phyloP scores from a whole-genome alignment of 208 protist genomes.

The Phytomonas francai region DNA sequence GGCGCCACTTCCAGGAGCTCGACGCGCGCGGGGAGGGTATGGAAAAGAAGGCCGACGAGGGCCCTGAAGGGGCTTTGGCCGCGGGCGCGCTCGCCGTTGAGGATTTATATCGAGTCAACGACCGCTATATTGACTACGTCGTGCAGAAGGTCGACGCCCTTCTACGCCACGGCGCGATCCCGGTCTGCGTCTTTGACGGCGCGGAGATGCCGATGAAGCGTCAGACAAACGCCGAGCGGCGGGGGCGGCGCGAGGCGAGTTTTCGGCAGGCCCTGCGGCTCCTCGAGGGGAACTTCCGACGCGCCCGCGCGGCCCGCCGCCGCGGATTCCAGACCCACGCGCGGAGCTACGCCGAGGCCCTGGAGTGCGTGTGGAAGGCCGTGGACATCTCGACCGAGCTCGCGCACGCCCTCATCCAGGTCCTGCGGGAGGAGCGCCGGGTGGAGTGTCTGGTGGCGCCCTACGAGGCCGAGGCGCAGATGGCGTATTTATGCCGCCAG shows the following conservation, averaged over 20 bases:
- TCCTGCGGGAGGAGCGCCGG: constrained; percentile 48
- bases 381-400: constrained; percentile 75
- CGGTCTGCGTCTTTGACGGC: constrained; percentile 81
- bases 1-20: constrained; percentile 22
- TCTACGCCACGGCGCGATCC: constrained; percentile 53
- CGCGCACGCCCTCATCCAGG: constrained; percentile 63
- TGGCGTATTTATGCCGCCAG: constrained; percentile 91
- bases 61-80: background rate
- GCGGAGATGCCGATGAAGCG: constrained; percentile 72
- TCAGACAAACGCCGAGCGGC: constrained; percentile 46
- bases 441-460: constrained; percentile 96
- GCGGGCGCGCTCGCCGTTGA: background rate
- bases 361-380: constrained; percentile 44
- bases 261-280: constrained; percentile 31
- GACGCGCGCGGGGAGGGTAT: background rate
- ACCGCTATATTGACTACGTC: constrained; percentile 26
- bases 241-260: constrained; percentile 19
- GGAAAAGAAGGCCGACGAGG: background rate
- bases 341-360: constrained; percentile 26
- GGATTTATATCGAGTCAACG: constrained; percentile 22
- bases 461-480: constrained; percentile 99
- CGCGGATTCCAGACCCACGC: constrained; percentile 11
- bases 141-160: constrained; percentile 32
- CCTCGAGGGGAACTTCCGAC: constrained; percentile 31
- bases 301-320: constrained; percentile 10